Base-by-base conservation (phyloP, 116 monocot species). In the Thalassia testudinum region DNA sequence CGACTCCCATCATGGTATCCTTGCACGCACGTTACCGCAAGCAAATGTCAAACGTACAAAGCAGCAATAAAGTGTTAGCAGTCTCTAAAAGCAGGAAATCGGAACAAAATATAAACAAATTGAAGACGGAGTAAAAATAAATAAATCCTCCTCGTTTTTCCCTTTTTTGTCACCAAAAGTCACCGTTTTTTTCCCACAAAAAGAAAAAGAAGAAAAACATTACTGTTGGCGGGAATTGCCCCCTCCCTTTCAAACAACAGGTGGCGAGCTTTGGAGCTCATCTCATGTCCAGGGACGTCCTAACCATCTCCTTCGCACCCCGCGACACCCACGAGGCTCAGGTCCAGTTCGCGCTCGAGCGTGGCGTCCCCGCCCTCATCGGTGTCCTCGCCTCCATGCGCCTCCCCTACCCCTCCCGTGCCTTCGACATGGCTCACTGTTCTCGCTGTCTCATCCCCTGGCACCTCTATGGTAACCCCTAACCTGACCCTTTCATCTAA, bases 381-480 rank as follows among this genome's bases (percentile, higher is more conserved):
- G 87, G 87, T 8, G 76, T 87, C 17, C 38, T 87, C 15, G 78
- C 87, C 20, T 76, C 87, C 59, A 73, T 71, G 43, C 72, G 87
- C 24, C 76, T 87, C 38, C 75, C 87, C 17, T 87, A 78, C 72
- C 87, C 87, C 10, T 42, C 87, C 37, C 58, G 79, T 11, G 59
- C 82, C 37, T 87, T 87, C 65, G 82, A 87, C 70, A 67, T 87
- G 78, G 87, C 86, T 12, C 86, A 86, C 69, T 86, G 81, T 66
- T 86, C 86, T 18, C 75, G 81, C 21, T 87, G 87, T 70, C 87
- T 87, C 67, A 76, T 87, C 65, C 87, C 87, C 7, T 87, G 87
- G 87, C 72, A 75, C 12, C 64, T 61, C 34, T 70, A 67, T 26
- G 80, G 85, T 85, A 58, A 49, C n/a, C 11, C 23, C 12, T 47